Base-by-base conservation (phyloP, 31 red algal genomes). In the Endocladia muricata region DNA sequence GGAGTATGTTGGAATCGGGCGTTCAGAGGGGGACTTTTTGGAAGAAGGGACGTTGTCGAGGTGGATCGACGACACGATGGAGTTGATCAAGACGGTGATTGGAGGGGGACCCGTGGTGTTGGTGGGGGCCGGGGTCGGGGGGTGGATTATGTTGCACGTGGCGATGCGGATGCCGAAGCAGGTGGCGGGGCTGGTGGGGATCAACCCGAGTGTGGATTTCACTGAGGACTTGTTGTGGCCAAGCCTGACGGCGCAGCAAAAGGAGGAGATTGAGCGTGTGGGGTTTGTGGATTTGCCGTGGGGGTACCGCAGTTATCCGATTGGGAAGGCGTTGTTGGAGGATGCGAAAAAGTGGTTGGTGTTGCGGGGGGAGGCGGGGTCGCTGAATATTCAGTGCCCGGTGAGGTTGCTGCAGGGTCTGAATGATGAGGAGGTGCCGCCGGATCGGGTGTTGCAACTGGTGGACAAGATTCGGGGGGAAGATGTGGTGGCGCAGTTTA, bases 81-180 rank as follows among this genome's bases (percentile, higher is more conserved):
- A 73, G 13, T 41, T 99, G 41, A 47, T 99, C 6, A 31, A 81
- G 31, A 76, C 88, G 3, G 23, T 89, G 6, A 43, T 77, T 21
- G 44, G 55, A 23, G 59, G 74, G 13, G 70, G 80, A 61, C 76
- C 81, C 43, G 97, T 99, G 8, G 61, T 99, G 26, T 59, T 94
- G 11, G 97, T 93, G 3, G 93, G 93, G 30, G 81, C 78, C 21
- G 97, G 97, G 4, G 76, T 99, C 44, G 97, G 97, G 31, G 93
- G 89, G 25, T 99, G 97, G 97, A 93, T 99, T 13, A 88, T 86
- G 84, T 77, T 99, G 57, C 88, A 95, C 33, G 81, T 96, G 5
- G 90, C 97, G n/a, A 79, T 93, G 74, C 6, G 44, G 41, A 31
- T 94, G 23, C 83, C 85, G 39, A 42, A 96, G 30, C 41, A 63